Evolutionary conservation across 495 filamentous ascomycete species (phyloP).

Genomic region (Ramalina intermedia): DNA sequence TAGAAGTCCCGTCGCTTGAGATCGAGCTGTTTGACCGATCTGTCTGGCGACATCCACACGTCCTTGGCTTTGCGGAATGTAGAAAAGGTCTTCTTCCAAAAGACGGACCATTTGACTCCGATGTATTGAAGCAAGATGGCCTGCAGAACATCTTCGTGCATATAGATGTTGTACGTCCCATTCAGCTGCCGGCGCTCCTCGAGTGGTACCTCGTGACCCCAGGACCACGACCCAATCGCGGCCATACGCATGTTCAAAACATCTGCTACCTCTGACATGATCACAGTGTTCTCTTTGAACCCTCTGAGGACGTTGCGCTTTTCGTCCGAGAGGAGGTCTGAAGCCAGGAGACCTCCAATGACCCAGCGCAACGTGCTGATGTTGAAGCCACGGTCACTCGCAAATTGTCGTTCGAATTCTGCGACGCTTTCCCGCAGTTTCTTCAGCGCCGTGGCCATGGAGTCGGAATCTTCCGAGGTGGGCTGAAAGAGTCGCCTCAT

Average conservation of each 20-base stretch:
- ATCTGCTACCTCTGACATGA: conserved; percentile 46
- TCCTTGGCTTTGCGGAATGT: conserved; percentile 15
- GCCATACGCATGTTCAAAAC: conserved; percentile 55
- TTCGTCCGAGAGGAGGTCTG: conserved; percentile 44
- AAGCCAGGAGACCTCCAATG: conserved; percentile 37
- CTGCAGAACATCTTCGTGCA: conserved; percentile 55
- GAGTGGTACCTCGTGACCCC: conserved; percentile 37
- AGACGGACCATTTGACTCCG: conserved; percentile 44
- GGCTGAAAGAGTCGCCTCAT: background rate
- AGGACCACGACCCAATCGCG: conserved; percentile 44
- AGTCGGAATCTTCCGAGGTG: background rate
- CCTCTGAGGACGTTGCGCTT: conserved; percentile 44
- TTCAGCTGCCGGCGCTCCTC: conserved; percentile 50
- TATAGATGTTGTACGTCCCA: conserved; percentile 44
- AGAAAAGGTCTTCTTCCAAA: conserved; percentile 30
- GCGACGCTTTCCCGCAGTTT: conserved; percentile 28
- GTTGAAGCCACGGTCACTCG: conserved; percentile 19
- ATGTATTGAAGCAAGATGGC: conserved; percentile 52
- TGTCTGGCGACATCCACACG: conserved; percentile 26
- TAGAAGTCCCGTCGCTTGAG: conserved; percentile 35
- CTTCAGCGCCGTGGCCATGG: conserved; percentile 26
- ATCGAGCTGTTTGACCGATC: conserved; percentile 29
- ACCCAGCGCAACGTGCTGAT: conserved; percentile 31
- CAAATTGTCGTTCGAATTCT: conserved; percentile 29
- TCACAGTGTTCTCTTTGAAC: conserved; percentile 39